Conservation (phyloP, 257 asterid genomes). For the Cinchona pubescens region DNA sequence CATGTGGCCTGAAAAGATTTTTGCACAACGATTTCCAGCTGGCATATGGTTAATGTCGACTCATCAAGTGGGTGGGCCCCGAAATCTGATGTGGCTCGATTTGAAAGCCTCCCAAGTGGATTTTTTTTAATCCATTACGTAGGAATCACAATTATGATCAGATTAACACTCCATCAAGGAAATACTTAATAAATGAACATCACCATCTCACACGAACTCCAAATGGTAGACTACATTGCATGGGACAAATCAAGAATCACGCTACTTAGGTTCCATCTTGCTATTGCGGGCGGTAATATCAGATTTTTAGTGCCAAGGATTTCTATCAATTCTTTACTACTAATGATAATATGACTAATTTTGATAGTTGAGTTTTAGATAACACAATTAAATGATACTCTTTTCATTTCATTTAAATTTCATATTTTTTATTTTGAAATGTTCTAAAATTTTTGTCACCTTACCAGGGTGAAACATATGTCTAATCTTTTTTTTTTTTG, state of each 20-base stretch:
- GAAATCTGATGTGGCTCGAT: conserved; percentile 16
- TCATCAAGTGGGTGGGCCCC: conserved; percentile 5
- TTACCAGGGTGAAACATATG: too few relatives aligned
- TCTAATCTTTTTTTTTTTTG: too few relatives aligned
- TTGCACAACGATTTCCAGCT: conserved; percentile 11
- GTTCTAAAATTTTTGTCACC: too few relatives aligned
- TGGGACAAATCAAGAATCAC: not conserved
- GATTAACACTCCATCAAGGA: conserved; percentile 5
- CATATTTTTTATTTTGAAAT: too few relatives aligned
- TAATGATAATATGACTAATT: too few relatives aligned
- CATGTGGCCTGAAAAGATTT: not conserved
- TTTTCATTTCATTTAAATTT: too few relatives aligned
- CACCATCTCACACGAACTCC: conserved; percentile 23
- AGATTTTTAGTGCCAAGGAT: too few relatives aligned
- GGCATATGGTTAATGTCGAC: conserved; percentile 19
- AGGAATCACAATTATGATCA: conserved; percentile 3
- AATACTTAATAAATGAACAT: not conserved
- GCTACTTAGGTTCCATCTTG: too few relatives aligned
- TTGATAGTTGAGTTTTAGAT: too few relatives aligned
- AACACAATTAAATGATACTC: too few relatives aligned
- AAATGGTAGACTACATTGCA: not conserved
- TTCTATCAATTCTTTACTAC: too few relatives aligned
- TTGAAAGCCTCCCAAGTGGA: conserved; percentile 9
- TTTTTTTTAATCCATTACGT: not conserved
- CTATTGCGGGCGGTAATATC: too few relatives aligned